Conservation (phyloP, 2,329 filamentous ascomycete species). For the Helicocarpus griseus region DNA sequence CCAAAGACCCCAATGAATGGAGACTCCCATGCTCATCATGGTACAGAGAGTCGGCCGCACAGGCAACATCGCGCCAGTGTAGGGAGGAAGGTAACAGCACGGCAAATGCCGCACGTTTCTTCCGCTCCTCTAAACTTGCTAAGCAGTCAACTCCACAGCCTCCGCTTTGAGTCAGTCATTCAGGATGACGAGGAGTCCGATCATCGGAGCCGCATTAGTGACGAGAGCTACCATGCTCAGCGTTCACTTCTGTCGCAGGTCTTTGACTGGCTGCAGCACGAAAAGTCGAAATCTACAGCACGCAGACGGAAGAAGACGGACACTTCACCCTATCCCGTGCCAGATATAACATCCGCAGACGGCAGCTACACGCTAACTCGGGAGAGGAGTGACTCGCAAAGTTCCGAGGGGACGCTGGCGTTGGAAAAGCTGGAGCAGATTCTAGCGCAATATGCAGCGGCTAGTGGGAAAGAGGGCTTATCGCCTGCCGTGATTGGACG, state of each 20-base stretch:
- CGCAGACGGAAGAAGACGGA: slow-evolving; percentile 33
- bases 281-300: slow-evolving; percentile 57
- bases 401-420: slow-evolving; percentile 61
- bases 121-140: slow-evolving; percentile 15
- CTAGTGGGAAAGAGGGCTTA: slow-evolving; percentile 21
- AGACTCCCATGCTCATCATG: neutral
- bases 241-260: slow-evolving; percentile 58
- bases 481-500: slow-evolving; percentile 2
- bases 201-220: neutral
- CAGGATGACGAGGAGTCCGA: slow-evolving; percentile 4
- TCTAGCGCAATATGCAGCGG: slow-evolving; percentile 31
- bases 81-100: slow-evolving; percentile 17
- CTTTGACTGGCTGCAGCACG: slow-evolving; percentile 71
- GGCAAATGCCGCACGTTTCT: slow-evolving; percentile 11
- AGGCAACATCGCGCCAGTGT: slow-evolving; percentile 14
- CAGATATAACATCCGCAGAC: slow-evolving; percentile 16
- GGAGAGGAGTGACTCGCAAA: slow-evolving; percentile 45
- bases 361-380: slow-evolving; percentile 15
- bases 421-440: slow-evolving; percentile 76
- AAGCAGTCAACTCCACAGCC: slow-evolving; percentile 14
- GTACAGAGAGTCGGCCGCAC: slow-evolving; percentile 1
- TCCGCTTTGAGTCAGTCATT: slow-evolving; percentile 10
- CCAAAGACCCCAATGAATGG: neutral
- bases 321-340: slow-evolving; percentile 30
- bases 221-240: slow-evolving; percentile 15